phyloP scores from a whole-genome alignment of 805 yeast genomes.

The Grigorovia transvaalensis region DNA sequence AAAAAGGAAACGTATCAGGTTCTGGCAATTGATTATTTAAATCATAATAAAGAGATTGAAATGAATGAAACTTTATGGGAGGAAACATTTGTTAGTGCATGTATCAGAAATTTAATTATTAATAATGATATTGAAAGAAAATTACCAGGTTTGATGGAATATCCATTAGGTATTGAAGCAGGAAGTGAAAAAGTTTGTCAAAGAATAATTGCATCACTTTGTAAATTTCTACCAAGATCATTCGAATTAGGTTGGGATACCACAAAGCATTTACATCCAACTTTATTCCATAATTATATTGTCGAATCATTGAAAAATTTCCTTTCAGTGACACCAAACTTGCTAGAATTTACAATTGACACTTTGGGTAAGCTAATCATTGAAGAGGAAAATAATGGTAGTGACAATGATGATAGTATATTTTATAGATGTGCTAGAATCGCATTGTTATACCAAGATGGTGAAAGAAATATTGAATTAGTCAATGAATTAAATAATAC shows the following conservation, averaged over 20 bases:
- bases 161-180: constrained; percentile 31
- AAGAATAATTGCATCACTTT: constrained; percentile 31
- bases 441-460: constrained; percentile 16
- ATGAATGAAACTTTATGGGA: constrained; percentile 40
- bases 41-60: constrained; percentile 22
- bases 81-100: constrained; percentile 48
- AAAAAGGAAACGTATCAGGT: constrained; percentile 22
- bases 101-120: constrained; percentile 45
- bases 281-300: constrained; percentile 38
- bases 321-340: constrained; percentile 15
- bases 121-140: constrained; percentile 45
- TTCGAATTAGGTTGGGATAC: constrained; percentile 35
- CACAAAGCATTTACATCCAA: constrained; percentile 25
- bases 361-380: constrained; percentile 9
- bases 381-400: constrained; percentile 7
- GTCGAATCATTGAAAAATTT: constrained; percentile 36
- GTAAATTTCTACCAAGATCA: constrained; percentile 39
- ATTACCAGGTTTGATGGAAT: constrained; percentile 48
- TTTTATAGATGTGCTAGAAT: constrained; percentile 19
- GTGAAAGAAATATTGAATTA: constrained; percentile 17
- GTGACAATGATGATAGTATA: constrained; percentile 14
- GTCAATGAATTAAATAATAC: constrained; percentile 14
- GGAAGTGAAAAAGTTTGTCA: constrained; percentile 16
- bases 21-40: constrained; percentile 23
- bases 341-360: constrained; percentile 14